Percentiles rank a stretch among this genome's conserved stretches.
Evolutionary conservation across 225 moss, liverwort and hornwort species (phyloP).

Genomic region (Anthoceros angustus): DNA sequence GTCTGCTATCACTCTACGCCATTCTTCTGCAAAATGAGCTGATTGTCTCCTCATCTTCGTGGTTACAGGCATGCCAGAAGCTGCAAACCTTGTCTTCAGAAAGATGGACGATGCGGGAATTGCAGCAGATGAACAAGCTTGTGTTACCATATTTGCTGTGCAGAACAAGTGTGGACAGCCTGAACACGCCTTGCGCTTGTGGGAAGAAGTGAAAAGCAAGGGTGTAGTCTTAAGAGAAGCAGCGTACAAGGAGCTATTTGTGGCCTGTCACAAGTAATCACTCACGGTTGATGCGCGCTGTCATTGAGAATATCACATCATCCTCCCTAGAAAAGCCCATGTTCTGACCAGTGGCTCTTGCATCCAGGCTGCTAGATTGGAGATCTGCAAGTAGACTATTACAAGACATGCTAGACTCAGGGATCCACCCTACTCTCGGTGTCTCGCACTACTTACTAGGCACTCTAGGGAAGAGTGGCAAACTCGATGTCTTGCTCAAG

Average conservation of each 20-base stretch:
- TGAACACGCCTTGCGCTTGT: constrained; percentile 37
- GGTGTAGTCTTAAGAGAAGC: constrained; percentile 26
- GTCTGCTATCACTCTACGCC: not conserved
- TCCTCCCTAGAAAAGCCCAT: too few relatives aligned
- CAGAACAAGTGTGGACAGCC: constrained; percentile 53
- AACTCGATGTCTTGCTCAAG: not conserved
- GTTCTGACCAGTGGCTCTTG: too few relatives aligned
- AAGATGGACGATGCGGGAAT: constrained; percentile 58
- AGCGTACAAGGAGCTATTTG: constrained; percentile 40
- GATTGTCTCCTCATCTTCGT: not conserved
- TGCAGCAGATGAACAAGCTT: constrained; percentile 49
- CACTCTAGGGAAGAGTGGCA: not conserved
- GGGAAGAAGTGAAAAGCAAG: constrained; percentile 31
- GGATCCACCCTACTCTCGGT: not conserved
- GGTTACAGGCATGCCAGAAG: constrained; percentile 39
- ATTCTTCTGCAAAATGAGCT: not conserved
- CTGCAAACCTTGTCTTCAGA: constrained; percentile 39
- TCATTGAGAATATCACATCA: too few relatives aligned
- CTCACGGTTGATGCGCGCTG: not conserved
- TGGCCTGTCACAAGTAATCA: constrained; percentile 64
- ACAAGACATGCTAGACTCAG: not conserved
- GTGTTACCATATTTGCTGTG: constrained; percentile 41
- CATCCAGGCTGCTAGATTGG: constrained; percentile 2
- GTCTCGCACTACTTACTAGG: not conserved
- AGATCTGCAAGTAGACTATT: not conserved